phyloP scores from a whole-genome alignment of 495 filamentous ascomycete genomes.

The Aspergillus nanangensis region DNA sequence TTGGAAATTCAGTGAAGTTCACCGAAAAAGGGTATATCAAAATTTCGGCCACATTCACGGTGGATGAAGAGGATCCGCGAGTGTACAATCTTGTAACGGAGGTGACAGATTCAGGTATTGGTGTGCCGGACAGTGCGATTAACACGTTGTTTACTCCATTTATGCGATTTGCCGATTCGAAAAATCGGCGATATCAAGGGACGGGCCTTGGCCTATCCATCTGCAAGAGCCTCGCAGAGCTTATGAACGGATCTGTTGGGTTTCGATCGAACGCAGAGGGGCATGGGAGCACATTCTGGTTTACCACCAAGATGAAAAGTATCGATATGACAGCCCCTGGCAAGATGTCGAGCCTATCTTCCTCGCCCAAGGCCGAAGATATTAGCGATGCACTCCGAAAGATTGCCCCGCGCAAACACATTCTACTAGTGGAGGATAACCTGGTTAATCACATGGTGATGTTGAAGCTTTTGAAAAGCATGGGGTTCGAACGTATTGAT shows the following conservation, averaged over 20 bases:
- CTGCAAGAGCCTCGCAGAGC: slow-evolving; percentile 70
- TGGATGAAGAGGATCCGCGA: slow-evolving; percentile 33
- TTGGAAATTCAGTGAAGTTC: slow-evolving; percentile 90
- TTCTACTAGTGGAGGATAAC: slow-evolving; percentile 58
- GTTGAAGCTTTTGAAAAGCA: slow-evolving; percentile 49
- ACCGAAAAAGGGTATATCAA: slow-evolving; percentile 68
- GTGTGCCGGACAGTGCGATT: slow-evolving; percentile 70
- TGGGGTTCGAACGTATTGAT: slow-evolving; percentile 52
- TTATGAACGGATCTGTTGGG: slow-evolving; percentile 76
- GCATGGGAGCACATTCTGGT: slow-evolving; percentile 57
- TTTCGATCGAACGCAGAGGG: slow-evolving; percentile 49
- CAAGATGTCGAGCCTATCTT: neutral
- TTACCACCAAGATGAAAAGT: slow-evolving; percentile 48
- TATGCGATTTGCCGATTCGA: slow-evolving; percentile 77
- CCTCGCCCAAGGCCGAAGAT: neutral
- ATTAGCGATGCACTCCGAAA: slow-evolving; percentile 19
- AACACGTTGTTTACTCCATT: slow-evolving; percentile 80
- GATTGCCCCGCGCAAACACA: slow-evolving; percentile 39
- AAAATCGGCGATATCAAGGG: slow-evolving; percentile 70
- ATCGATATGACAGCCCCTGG: neutral
- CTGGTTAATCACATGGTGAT: slow-evolving; percentile 62
- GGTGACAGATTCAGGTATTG: slow-evolving; percentile 80
- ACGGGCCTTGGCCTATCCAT: slow-evolving; percentile 81
- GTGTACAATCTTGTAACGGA: slow-evolving; percentile 43
- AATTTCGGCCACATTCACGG: slow-evolving; percentile 47